These are phyloP conservation scores for Dentipellis fragilis DNA, from an alignment of 768 basidiomycete species.

Conservation along the genomic window DNA sequence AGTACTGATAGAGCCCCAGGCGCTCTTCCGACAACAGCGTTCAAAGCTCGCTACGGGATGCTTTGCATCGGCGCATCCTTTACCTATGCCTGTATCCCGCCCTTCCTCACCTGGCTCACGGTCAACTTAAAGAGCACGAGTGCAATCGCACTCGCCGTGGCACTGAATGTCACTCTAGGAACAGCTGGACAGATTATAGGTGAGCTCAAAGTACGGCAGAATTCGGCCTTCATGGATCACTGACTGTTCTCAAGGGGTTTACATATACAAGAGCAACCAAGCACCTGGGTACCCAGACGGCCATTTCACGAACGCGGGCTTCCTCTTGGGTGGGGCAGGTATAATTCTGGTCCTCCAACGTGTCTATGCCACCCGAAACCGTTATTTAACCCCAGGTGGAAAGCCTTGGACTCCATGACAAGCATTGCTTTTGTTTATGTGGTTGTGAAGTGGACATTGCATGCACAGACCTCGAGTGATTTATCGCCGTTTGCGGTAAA, in stretches of 20 bases:
- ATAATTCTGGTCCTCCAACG: slow-evolving; percentile 7
- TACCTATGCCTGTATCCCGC: background rate
- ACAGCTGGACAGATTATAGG: background rate
- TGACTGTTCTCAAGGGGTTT: background rate
- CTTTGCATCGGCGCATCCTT: background rate
- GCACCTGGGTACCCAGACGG: background rate
- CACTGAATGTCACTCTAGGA: background rate
- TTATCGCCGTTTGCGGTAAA: too few species aligned
- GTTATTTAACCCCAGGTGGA: slow-evolving; percentile 5
- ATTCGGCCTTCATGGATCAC: too few species aligned
- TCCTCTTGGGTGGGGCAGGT: slow-evolving; percentile 14
- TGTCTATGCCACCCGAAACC: slow-evolving; percentile 13
- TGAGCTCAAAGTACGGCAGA: background rate
- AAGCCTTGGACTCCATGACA: slow-evolving; percentile 4
- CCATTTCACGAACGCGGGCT: background rate
- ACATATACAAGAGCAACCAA: background rate
- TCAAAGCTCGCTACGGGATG: background rate
- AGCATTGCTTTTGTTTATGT: too few species aligned
- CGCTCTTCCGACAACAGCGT: slow-evolving; percentile 6
- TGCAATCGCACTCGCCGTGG: background rate
- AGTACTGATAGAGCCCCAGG: background rate
- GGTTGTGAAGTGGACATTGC: too few species aligned
- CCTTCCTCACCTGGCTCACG: background rate
- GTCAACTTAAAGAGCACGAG: background rate
- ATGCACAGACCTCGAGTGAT: too few species aligned